Percentiles rank a stretch among this genome's conserved stretches.
Evolutionary conservation across 805 yeast species (phyloP).

Genomic region (Scheffersomyces amazonensis): DNA sequence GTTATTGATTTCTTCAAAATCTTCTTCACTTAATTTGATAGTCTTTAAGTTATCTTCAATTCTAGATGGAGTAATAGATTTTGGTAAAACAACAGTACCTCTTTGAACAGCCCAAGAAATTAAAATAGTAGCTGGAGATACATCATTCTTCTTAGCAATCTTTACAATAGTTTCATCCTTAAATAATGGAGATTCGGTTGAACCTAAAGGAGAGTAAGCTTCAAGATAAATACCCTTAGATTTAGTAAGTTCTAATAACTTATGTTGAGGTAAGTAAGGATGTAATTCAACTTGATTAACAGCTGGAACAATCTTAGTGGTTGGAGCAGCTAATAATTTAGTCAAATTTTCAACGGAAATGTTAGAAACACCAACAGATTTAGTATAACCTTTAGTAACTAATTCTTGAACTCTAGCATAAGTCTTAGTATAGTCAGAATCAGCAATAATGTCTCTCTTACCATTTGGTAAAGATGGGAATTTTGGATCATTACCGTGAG

Average conservation of each 20-base stretch:
- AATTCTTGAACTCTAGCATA: slow-evolving; percentile 56
- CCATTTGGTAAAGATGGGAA: slow-evolving; percentile 36
- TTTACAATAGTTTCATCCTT: slow-evolving; percentile 39
- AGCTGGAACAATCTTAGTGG: slow-evolving; percentile 58
- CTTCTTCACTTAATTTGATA: slow-evolving; percentile 32
- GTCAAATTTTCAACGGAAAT: slow-evolving; percentile 45
- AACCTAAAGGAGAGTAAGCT: slow-evolving; percentile 80
- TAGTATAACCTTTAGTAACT: slow-evolving; percentile 50
- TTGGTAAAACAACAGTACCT: slow-evolving; percentile 48
- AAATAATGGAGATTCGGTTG: slow-evolving; percentile 52
- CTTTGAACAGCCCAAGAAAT: slow-evolving; percentile 61
- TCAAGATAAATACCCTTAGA: slow-evolving; percentile 36
- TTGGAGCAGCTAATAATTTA: slow-evolving; percentile 45
- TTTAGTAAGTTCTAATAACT: slow-evolving; percentile 54
- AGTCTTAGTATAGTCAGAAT: slow-evolving; percentile 49
- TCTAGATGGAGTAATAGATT: slow-evolving; percentile 26
- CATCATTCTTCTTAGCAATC: slow-evolving; percentile 42
- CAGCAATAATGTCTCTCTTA: slow-evolving; percentile 28
- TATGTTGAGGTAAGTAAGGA: slow-evolving; percentile 32
- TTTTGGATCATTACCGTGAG: slow-evolving; percentile 28
- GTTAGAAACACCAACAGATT: slow-evolving; percentile 76
- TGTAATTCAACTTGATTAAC: slow-evolving; percentile 75
- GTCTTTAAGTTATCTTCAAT: slow-evolving; percentile 33
- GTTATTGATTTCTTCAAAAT: slow-evolving; percentile 26
- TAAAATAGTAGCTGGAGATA: slow-evolving; percentile 48